Base-by-base conservation (phyloP, 495 filamentous ascomycete species). In the Bathelium albidoporum region DNA sequence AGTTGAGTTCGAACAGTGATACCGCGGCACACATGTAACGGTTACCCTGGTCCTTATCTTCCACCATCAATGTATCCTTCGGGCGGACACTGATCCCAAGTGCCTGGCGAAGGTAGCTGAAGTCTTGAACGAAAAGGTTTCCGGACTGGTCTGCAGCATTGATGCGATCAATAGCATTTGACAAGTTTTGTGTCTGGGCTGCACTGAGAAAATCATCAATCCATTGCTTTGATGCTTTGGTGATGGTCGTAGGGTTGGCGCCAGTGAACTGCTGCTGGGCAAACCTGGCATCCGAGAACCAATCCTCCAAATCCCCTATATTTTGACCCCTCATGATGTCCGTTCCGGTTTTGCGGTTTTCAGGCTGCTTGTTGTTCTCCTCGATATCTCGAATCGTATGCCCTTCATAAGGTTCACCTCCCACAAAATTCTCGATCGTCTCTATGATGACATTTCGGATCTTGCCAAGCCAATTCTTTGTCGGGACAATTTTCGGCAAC, bases 261-360 rank as follows among this genome's bases (percentile, higher is more conserved):
- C 79, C 79, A 28, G 78, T 81, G 64, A 82, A 76, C 24, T 71
- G 68, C 64, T 80, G 78, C 60, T 81, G 77, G n/a, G 77, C 78
- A 58, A 81, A 80, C 4, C 73, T 69, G n/a, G 72, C 72, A 67
- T 82, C 79, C 58, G 72, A 73, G 65, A 68, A 82, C 79, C 79
- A 82, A 68, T 82, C 78, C 20, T 71, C 60, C 28, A 74, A 64
- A 34, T 77, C 62, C 1, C 78, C 78, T 45, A 81, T 73, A 65
- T 80, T 81, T 32, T 20, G 14, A 49, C 44, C 44, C 44, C 18
- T 20, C 44, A 49, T 49, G 18, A 49, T 22, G 18, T 49, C 44
- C 20, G 44, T 49, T 39, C 36, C 36, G 36, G 36, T 41, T 18
- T 41, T 41, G 10, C 36, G 36, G 18, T 41, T 41, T 18, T 41